phyloP scores from a whole-genome alignment of 345 rosid species.

The Salix udensis region DNA sequence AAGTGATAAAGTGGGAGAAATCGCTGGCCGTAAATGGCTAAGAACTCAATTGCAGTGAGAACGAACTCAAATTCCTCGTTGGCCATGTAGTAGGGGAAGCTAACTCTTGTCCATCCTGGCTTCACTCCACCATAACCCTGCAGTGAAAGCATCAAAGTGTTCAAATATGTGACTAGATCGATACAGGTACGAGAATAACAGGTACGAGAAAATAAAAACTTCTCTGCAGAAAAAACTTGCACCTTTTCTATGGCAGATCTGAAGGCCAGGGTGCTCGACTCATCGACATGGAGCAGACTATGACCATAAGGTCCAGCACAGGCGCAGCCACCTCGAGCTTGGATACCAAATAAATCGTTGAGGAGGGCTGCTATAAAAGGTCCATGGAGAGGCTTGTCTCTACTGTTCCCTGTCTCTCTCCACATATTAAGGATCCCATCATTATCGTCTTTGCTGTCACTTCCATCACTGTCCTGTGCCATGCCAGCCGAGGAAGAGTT shows the following conservation, averaged over 20 bases:
- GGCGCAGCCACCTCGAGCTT: conserved; percentile 60
- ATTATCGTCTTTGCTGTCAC: not conserved
- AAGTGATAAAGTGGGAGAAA: conserved; percentile 48
- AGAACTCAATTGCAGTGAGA: conserved; percentile 45
- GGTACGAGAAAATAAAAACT: too few species aligned
- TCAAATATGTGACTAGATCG: too few species aligned
- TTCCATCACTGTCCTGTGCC: not conserved
- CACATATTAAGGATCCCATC: conserved; percentile 23
- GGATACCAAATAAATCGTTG: conserved; percentile 64
- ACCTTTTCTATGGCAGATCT: conserved; percentile 48
- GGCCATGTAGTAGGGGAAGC: conserved; percentile 66
- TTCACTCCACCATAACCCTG: conserved; percentile 49
- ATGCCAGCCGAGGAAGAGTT: not conserved
- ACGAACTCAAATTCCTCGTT: conserved; percentile 50
- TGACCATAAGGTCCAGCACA: conserved; percentile 77
- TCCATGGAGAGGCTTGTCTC: conserved; percentile 57
- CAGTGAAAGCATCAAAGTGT: not conserved
- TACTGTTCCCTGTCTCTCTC: conserved; percentile 39
- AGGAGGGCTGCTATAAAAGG: conserved; percentile 47
- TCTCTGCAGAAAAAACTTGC: too few species aligned
- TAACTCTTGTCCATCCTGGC: conserved; percentile 65
- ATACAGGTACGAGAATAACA: too few species aligned
- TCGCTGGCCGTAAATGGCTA: conserved; percentile 44
- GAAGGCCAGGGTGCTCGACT: conserved; percentile 25
- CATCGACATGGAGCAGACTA: conserved; percentile 30